Percentiles rank a stretch among this genome's conserved stretches.
These are phyloP conservation scores for Centella asiatica DNA, from an alignment of 129 eudicot species.

Conservation along the genomic window DNA sequence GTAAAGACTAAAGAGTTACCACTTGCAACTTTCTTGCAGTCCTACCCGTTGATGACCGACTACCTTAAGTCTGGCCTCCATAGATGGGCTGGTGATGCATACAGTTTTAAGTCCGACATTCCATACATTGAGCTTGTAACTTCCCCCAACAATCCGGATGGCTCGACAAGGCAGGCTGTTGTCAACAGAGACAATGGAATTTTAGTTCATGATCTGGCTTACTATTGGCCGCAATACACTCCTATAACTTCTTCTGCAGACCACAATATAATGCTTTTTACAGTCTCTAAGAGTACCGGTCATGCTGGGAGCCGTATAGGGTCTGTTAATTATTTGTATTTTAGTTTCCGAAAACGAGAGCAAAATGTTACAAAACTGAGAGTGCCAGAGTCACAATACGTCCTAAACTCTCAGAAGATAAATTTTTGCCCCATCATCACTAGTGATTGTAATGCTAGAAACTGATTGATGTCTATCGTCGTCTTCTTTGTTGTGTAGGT, in stretches of 20 bases:
- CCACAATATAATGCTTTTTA: slow-evolving; percentile 90
- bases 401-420: slow-evolving; percentile 15
- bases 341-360: slow-evolving; percentile 18
- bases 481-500: slow-evolving; percentile 32
- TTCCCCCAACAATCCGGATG: slow-evolving; percentile 98
- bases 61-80: slow-evolving; percentile 72
- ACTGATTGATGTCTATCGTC: slow-evolving; percentile 35
- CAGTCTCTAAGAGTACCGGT: slow-evolving; percentile 91
- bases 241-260: slow-evolving; percentile 37
- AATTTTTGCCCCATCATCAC: slow-evolving; percentile 43
- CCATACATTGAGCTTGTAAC: slow-evolving; percentile 92
- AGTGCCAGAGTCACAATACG: slow-evolving; percentile 18
- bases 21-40: slow-evolving; percentile 43
- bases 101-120: slow-evolving; percentile 36
- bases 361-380: slow-evolving; percentile 44
- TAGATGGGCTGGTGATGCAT: slow-evolving; percentile 91
- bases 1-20: slow-evolving; percentile 19
- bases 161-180: slow-evolving; percentile 54
- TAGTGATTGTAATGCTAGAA: slow-evolving; percentile 51
- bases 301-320: slow-evolving; percentile 97
- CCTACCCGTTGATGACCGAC: slow-evolving; percentile 66
- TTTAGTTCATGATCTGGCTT: slow-evolving; percentile 79
- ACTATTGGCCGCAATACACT: slow-evolving; percentile 98
- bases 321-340: slow-evolving; percentile 25
- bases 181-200: slow-evolving; percentile 59